Base-by-base conservation (phyloP, 768 basidiomycete species). In the Trametes coccinea region DNA sequence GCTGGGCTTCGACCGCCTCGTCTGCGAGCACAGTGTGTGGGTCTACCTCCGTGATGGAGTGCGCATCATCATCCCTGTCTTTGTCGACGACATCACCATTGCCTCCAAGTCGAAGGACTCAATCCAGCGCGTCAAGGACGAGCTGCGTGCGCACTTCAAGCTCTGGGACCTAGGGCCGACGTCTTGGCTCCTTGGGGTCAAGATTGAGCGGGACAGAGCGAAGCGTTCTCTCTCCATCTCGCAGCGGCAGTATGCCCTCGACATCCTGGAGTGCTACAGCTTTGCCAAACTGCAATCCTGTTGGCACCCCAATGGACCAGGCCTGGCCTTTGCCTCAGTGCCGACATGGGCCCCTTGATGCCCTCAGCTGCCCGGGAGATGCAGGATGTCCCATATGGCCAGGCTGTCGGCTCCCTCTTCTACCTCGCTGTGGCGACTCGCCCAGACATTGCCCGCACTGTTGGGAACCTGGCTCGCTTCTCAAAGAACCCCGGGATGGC, bases 361-460 rank as follows among this genome's bases (percentile, higher is more conserved):
- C 9, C 41, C 10, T 31, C 31, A 13, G 51, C 57, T 27, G 14
- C 11, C 22, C 8, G 22, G 49, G 56, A 47, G 33, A 62, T 62
- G 34, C 34, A 53, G 52, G 51, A 63, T 29, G 41, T 54, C 63
- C 62, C 69, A 60, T 74, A 37, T 37, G 34, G 34, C 34, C 11
- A 11, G 11, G 34, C 34, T 37, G 34, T 37, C 34, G 70, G 73
- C 13, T 63, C 68, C 1, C 64, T 73, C 29, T 70, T 71, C 62
- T 73, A 72, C 52, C 62, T 70, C 34, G 69, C 73, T 16, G 51
- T 74, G 9, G 67, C 64, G 17, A 75, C 73, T 22, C 63, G 71
- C 34, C 74, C 74, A 6, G 77, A 77, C 66, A 73, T 77, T 34
- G 56, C 71, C 2, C 71, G 65, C 59, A 67, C 73, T 30, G 69